Conservation (phyloP, 1,284 basidiomycete genomes). For the Abortiporus biennis region DNA sequence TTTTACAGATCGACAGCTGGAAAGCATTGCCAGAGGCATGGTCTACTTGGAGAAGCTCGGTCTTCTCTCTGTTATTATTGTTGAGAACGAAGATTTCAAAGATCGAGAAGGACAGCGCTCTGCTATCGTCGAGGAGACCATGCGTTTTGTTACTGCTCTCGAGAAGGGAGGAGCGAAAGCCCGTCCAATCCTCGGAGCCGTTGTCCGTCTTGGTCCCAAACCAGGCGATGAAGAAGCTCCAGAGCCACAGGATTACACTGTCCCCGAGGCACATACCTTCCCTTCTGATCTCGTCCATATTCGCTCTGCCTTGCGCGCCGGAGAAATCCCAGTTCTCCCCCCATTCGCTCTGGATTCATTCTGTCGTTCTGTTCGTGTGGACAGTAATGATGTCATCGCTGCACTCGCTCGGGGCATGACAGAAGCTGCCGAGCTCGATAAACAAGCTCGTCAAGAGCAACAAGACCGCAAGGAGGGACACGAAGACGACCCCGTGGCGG, state of each 20-base stretch:
- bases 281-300: conserved; percentile 79
- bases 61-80: conserved; percentile 89
- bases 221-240: conserved; percentile 40
- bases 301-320: conserved; percentile 81
- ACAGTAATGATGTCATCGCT: conserved; percentile 87
- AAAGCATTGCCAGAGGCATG: conserved; percentile 90
- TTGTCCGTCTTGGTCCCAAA: conserved; percentile 78
- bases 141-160: conserved; percentile 80
- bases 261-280: conserved; percentile 70
- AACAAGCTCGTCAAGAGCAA: conserved; percentile 14
- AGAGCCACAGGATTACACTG: conserved; percentile 26
- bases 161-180: conserved; percentile 83
- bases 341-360: conserved; percentile 91
- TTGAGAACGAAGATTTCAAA: conserved; percentile 82
- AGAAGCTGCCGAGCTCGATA: conserved; percentile 45
- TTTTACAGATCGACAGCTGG: conserved; percentile 92
- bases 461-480: conserved; percentile 20
- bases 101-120: conserved; percentile 64
- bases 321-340: conserved; percentile 96
- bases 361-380: conserved; percentile 80
- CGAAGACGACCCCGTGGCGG: conserved; percentile 12
- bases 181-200: conserved; percentile 82
- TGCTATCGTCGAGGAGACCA: conserved; percentile 64
- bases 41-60: conserved; percentile 95
- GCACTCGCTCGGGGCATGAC: conserved; percentile 88